These are phyloP conservation scores for Ormosia emarginata DNA, from an alignment of 306 rosid species.

Conservation along the genomic window DNA sequence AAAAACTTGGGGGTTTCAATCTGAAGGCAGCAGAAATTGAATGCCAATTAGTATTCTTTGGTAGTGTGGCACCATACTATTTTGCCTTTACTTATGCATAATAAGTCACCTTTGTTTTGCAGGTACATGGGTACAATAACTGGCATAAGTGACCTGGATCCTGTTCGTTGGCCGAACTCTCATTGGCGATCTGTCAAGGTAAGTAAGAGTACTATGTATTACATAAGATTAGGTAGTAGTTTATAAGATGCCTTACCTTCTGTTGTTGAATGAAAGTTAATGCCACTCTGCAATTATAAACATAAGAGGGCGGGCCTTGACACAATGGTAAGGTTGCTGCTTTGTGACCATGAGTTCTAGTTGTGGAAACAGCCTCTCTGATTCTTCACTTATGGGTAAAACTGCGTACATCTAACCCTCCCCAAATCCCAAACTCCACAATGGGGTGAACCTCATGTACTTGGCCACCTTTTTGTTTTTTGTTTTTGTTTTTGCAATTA, in stretches of 20 bases:
- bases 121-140: conserved; percentile 97
- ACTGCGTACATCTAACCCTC: background rate
- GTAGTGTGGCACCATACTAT: background rate
- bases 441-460: background rate
- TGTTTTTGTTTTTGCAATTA: background rate
- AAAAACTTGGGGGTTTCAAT: background rate
- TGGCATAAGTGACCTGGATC: conserved; percentile 77
- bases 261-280: background rate
- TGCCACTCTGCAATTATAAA: background rate
- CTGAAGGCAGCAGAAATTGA: background rate
- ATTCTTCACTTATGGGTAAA: background rate
- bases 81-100: background rate
- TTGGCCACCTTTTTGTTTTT: background rate
- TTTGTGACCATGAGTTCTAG: background rate
- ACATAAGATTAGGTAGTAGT: background rate
- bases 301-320: background rate
- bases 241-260: background rate
- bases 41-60: background rate
- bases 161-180: conserved; percentile 84
- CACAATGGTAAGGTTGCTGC: background rate
- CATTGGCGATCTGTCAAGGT: conserved; percentile 95
- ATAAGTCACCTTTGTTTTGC: conserved; percentile 15
- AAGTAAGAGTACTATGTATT: background rate
- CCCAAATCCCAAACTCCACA: background rate
- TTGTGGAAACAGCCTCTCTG: background rate